These are phyloP conservation scores for Neopestalotiopsis sp. DNA, from an alignment of 2,329 filamentous ascomycete genomes.

Conservation along the genomic window DNA sequence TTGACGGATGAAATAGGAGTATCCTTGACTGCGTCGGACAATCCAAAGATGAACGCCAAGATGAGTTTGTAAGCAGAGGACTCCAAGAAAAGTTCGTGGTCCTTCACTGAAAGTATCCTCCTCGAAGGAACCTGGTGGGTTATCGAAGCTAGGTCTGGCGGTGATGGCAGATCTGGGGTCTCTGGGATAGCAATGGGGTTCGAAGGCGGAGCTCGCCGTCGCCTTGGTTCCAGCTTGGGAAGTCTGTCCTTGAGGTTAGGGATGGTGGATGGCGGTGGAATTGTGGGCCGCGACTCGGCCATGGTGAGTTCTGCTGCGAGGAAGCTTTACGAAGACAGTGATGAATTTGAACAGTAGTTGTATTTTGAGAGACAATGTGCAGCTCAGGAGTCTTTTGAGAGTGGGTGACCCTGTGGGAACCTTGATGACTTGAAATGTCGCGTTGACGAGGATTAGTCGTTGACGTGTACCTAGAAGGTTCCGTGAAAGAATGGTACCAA, in stretches of 20 bases:
- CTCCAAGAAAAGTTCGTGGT: constrained; percentile 80
- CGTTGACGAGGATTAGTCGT: neutral
- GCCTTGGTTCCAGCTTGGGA: constrained; percentile 71
- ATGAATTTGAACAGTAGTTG: neutral
- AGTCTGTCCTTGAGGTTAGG: constrained; percentile 62
- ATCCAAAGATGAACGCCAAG: constrained; percentile 81
- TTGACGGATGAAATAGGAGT: constrained; percentile 68
- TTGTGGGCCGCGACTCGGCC: constrained; percentile 26
- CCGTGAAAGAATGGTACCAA: neutral
- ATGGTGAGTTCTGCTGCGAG: constrained; percentile 20
- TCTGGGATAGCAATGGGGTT: constrained; percentile 71
- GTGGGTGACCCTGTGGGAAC: neutral
- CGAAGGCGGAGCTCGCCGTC: constrained; percentile 53
- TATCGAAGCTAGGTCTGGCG: constrained; percentile 64
- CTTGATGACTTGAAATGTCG: neutral
- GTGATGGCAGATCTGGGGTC: constrained; percentile 75
- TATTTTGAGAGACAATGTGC: neutral
- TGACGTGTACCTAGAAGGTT: neutral
- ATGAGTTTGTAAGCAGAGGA: constrained; percentile 80
- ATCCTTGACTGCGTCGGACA: constrained; percentile 81
- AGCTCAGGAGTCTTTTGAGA: neutral
- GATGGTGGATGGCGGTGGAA: constrained; percentile 32
- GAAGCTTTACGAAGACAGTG: neutral
- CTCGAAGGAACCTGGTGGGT: constrained; percentile 72
- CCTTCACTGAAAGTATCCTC: constrained; percentile 79